These are phyloP conservation scores for Cyanidiococcus yangmingshanensis DNA, from an alignment of 23 red algal genomes.

Conservation along the genomic window DNA sequence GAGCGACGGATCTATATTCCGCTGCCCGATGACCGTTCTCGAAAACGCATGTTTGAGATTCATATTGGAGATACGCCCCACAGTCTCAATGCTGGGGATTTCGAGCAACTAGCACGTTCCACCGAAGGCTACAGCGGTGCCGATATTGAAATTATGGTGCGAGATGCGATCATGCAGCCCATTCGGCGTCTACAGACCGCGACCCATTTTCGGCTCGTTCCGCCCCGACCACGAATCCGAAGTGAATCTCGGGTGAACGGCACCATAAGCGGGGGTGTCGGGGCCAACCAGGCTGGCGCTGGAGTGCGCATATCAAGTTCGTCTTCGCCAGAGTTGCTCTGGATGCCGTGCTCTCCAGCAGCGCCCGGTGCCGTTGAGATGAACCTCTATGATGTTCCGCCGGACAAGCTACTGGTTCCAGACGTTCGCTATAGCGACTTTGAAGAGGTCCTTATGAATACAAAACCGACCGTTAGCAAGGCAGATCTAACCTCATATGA, in stretches of 20 bases:
- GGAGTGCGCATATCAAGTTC: not conserved
- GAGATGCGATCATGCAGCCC: constrained; percentile 99
- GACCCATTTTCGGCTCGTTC: constrained; percentile 39
- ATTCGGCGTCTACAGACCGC: constrained; percentile 83
- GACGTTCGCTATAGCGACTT: constrained; percentile 57
- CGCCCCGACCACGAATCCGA: not conserved
- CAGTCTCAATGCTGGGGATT: constrained; percentile 44
- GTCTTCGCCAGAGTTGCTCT: not conserved
- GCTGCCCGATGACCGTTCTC: constrained; percentile 64
- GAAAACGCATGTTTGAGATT: constrained; percentile 68
- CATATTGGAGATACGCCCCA: constrained; percentile 80
- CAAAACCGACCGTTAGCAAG: constrained; percentile 63
- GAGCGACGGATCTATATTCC: constrained; percentile 96
- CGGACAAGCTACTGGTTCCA: constrained; percentile 68
- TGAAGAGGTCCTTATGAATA: constrained; percentile 62
- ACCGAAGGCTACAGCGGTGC: constrained; percentile 80
- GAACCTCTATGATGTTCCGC: constrained; percentile 53
- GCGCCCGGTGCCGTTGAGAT: constrained; percentile 56
- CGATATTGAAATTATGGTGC: constrained; percentile 71
- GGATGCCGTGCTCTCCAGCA: constrained; percentile 79
- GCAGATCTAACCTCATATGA: constrained; percentile 51
- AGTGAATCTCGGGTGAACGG: constrained; percentile 35
- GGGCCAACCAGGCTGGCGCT: not conserved
- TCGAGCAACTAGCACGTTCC: constrained; percentile 37
- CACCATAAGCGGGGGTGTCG: not conserved